Evolutionary conservation across 2,329 filamentous ascomycete species (phyloP), one percentile per base, ranked within the genome.

Genomic region (Trichoderma sp.): DNA sequence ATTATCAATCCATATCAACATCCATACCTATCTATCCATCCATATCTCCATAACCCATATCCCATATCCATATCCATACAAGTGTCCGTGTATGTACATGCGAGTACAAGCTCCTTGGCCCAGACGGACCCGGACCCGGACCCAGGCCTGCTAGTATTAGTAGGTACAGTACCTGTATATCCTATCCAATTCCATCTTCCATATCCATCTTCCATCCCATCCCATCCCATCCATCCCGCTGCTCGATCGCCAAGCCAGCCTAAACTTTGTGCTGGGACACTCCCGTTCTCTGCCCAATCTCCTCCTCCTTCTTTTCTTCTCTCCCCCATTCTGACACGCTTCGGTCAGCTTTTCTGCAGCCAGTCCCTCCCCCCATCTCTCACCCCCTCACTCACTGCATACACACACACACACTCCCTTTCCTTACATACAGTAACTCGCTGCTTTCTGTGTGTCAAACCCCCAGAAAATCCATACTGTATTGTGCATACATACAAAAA

Each of bases 191-290:
- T 43, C 60, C 60, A 63, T 28, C 18, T 21, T 28, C 61, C 61
- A 36, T 66, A 14, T 14, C 47, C 21, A 24, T 53, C 30, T 56
- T 36, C 30, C 63, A 34, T 65, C 43, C 63, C 63, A 43, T 12
- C 53, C 64, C 34, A 39, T 39, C 36, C 34, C 34, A 24, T 64
- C 62, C n/a, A 51, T 53, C 28, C 32, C 53, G 53, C 26, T 68
- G 43, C 62, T 68, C 65, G 53, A 68, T 68, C 65, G 65, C 53
- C 65, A 68, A 68, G 53, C 65, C 53, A 60, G 34, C 56, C 56
- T 60, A 60, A 60, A 60, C 56, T 21, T 60, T 60, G 56, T 32
- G 56, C 28, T 60, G 56, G 56, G 56, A 60, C 56, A 30, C 32
- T 39, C 36, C 36, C 24, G 15, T 32, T 21, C 28, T 61, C 26